Evolutionary conservation across 331 rosid species (phyloP), one percentile per base, ranked within the genome.

Genomic region (Arachis monticola): DNA sequence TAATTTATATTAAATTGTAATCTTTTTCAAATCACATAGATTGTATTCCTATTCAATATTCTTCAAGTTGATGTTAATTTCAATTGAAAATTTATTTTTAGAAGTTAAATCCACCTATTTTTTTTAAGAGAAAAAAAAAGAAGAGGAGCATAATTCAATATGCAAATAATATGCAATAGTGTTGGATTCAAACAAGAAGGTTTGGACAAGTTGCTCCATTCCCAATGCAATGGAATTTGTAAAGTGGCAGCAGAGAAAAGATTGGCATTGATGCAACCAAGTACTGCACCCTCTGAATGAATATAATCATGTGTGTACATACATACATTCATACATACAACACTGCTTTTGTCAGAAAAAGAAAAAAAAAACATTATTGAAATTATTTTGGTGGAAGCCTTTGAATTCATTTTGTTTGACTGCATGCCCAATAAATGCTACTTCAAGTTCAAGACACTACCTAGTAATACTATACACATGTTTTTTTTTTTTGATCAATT

Each of bases 341-440:
- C 40, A 31, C 48, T 77, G 81, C 46, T 77, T 80, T 75, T 75
- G 12, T 70, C 64, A 70, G 74, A 75, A 35, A 32, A 32, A 35
- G 4, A 2, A 35, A 35, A 35, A 35, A 2, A 35, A 35, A 35
- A 64, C 27, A 64, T 59, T 76, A 60, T 35, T 22, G 27, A 22
- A 70, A 81, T 57, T 50, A 57, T 69, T 80, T 35, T 62, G 11
- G 45, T 69, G 38, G 7, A 74, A 67, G 22, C 35, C 35, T 64
- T 63, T 73, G 35, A 51, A 68, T 68, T 68, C 60, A 60, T 70
- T 75, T 56, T 66, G 11, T 69, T 75, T 70, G 60, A 81, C 74
- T 75, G 10, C 63, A 47, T 73, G 44, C 83, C 63, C 27, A n/a
- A 58, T 38, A 17, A 69, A 48, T 75, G 55, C 76, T 67, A 59